These are phyloP conservation scores for Penicillium thymicola DNA, from an alignment of 2,329 filamentous ascomycete genomes.

Conservation along the genomic window DNA sequence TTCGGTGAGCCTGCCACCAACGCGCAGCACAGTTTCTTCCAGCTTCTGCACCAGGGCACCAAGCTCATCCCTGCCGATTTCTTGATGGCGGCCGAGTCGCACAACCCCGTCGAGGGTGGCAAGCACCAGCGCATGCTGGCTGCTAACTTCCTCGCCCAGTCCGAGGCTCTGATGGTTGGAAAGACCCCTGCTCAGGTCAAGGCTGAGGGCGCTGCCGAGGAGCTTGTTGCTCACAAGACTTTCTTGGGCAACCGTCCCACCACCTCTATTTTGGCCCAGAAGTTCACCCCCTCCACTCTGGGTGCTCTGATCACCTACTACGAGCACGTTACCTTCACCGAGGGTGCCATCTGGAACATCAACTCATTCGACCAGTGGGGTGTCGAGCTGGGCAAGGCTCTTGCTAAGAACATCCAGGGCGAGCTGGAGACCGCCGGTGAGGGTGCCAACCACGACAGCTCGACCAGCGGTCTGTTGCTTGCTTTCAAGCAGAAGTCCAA, in stretches of 20 bases:
- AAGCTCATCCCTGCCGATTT: conserved; percentile 99
- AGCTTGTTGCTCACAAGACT: conserved; percentile 92
- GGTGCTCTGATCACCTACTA: conserved; percentile 98
- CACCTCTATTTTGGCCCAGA: conserved; percentile 86
- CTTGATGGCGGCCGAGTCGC: conserved; percentile 90
- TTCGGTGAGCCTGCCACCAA: conserved; percentile 99
- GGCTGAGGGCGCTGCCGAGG: conserved; percentile 47
- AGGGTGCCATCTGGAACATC: conserved; percentile 98
- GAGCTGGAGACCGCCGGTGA: conserved; percentile 78
- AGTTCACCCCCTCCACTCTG: conserved; percentile 90
- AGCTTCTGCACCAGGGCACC: conserved; percentile 97
- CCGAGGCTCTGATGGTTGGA: conserved; percentile 54
- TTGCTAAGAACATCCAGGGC: conserved; percentile 84
- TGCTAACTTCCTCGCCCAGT: conserved; percentile 51
- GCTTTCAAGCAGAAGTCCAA: conserved; percentile 80
- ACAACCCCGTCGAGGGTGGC: conserved; percentile 91
- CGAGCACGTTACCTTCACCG: conserved; percentile 96
- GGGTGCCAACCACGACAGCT: conserved; percentile 73
- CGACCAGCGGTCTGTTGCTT: conserved; percentile 83
- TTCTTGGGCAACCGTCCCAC: conserved; percentile 98
- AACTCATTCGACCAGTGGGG: conserved; percentile 99
- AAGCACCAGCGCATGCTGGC: conserved; percentile 75
- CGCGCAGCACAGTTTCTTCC: conserved; percentile 99
- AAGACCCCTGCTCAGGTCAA: conserved; percentile 49
- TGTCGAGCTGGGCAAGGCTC: conserved; percentile 92